Percentiles rank a stretch among this genome's conserved stretches.
Evolutionary conservation across 2,329 filamentous ascomycete genomes (phyloP).

Genomic region (Clarireedia monteithiana): DNA sequence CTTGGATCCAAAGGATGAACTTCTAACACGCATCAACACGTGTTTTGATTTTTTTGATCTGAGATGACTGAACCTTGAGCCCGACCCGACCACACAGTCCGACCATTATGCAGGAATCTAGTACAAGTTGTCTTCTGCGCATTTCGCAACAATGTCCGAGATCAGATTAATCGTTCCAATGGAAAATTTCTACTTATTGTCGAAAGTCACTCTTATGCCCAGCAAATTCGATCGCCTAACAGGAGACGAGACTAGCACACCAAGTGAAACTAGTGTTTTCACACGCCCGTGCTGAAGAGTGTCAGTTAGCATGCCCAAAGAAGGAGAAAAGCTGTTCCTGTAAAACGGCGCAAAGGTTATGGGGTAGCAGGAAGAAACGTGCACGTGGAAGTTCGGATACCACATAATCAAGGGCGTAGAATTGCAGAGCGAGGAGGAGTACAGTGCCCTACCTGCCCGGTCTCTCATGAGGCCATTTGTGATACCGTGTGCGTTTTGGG

Average conservation of each 20-base stretch:
- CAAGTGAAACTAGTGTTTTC: constrained; percentile 1
- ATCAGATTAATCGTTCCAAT: neutral
- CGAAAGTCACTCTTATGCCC: neutral
- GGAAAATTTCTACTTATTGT: neutral
- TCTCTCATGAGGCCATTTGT: too few species aligned
- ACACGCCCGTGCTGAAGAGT: neutral
- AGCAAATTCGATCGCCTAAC: neutral
- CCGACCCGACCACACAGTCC: too few species aligned
- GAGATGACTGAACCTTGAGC: neutral
- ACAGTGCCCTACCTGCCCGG: too few species aligned
- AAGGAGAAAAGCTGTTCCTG: neutral
- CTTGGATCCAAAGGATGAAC: neutral
- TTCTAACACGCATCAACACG: neutral
- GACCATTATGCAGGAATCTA: too few species aligned
- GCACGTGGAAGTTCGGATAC: too few species aligned
- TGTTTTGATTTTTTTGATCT: neutral
- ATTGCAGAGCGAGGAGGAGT: too few species aligned
- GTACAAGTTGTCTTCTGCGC: neutral
- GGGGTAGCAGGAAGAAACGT: neutral
- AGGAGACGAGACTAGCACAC: neutral
- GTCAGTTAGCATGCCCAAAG: neutral
- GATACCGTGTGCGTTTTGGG: too few species aligned
- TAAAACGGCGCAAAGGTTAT: neutral
- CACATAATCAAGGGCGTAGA: too few species aligned
- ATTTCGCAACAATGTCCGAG: neutral